phyloP scores from a whole-genome alignment of 352 stramenopile genomes.

The Globisporangium splendens region DNA sequence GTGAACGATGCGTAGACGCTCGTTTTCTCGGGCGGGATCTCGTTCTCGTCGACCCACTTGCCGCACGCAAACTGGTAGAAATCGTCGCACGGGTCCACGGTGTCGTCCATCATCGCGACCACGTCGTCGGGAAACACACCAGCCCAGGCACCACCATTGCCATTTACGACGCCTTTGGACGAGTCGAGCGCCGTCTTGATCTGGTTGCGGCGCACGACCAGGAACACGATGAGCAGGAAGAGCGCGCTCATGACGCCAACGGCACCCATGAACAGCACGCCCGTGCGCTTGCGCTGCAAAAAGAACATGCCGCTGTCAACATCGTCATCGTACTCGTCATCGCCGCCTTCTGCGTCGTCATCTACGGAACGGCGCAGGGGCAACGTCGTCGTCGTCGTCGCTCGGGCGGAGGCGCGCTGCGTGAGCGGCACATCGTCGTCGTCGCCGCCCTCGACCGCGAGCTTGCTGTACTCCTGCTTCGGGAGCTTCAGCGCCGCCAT shows the following conservation, averaged over 20 bases:
- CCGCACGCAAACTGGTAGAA: slow-evolving; percentile 35
- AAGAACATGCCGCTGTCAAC: not conserved
- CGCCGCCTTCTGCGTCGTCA: not conserved
- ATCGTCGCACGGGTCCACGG: slow-evolving; percentile 25
- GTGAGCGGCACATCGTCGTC: slow-evolving; percentile 5
- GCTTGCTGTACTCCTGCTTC: slow-evolving; percentile 16
- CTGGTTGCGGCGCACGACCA: slow-evolving; percentile 34
- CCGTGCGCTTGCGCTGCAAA: slow-evolving; percentile 16
- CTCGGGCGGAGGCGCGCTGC: not conserved
- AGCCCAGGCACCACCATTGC: no score
- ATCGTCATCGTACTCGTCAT: slow-evolving; percentile 9
- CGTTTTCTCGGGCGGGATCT: slow-evolving; percentile 24
- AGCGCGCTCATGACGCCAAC: slow-evolving; percentile 25
- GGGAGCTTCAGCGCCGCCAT: slow-evolving; percentile 34
- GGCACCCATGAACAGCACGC: slow-evolving; percentile 22
- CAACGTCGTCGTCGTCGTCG: not conserved
- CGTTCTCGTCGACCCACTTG: slow-evolving; percentile 23
- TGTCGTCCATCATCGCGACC: slow-evolving; percentile 20
- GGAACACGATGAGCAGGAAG: slow-evolving; percentile 41
- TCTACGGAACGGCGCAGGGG: not conserved
- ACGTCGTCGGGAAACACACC: slow-evolving; percentile 19
- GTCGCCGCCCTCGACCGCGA: slow-evolving; percentile 9
- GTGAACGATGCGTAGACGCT: slow-evolving; percentile 24
- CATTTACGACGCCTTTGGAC: no score
- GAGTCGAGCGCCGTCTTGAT: slow-evolving; percentile 21